phyloP scores from a whole-genome alignment of 2,329 filamentous ascomycete genomes.

The Teratosphaeria nubilosa region DNA sequence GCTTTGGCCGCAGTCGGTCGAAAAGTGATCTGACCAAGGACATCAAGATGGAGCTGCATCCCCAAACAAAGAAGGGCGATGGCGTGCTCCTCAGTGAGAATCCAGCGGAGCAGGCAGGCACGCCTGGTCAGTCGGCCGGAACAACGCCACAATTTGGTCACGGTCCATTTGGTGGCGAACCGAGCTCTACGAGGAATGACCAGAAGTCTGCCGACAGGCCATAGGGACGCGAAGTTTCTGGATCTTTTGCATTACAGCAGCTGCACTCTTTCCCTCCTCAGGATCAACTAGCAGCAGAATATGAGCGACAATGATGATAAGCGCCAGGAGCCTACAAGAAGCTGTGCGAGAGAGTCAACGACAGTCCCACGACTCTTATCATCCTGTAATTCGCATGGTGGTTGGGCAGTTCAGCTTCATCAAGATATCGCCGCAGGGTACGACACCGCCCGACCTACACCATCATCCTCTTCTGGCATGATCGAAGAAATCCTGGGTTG shows the following conservation, averaged over 20 bases:
- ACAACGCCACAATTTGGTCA: conserved; percentile 35
- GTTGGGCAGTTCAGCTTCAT: too few relatives aligned
- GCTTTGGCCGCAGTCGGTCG: conserved; percentile 26
- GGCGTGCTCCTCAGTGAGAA: conserved; percentile 34
- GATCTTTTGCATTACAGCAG: neutral
- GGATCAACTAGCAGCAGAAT: neutral
- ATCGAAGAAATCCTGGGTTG: neutral
- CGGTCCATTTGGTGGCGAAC: conserved; percentile 34
- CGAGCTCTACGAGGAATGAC: conserved; percentile 13
- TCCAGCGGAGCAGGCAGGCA: conserved; percentile 27
- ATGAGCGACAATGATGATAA: too few relatives aligned
- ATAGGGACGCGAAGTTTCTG: neutral
- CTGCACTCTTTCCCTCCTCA: neutral
- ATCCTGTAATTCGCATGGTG: too few relatives aligned
- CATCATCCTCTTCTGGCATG: neutral
- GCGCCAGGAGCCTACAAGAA: too few relatives aligned
- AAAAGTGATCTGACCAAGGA: conserved; percentile 13
- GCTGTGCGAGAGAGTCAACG: too few relatives aligned
- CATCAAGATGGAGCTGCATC: conserved; percentile 37
- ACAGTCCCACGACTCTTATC: too few relatives aligned
- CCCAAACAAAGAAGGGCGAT: conserved; percentile 39
- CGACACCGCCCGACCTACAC: too few relatives aligned
- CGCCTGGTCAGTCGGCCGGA: conserved; percentile 34
- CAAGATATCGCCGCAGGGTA: too few relatives aligned
- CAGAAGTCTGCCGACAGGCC: neutral